phyloP scores from a whole-genome alignment of 495 filamentous ascomycete genomes.

The Tuber aestivum region DNA sequence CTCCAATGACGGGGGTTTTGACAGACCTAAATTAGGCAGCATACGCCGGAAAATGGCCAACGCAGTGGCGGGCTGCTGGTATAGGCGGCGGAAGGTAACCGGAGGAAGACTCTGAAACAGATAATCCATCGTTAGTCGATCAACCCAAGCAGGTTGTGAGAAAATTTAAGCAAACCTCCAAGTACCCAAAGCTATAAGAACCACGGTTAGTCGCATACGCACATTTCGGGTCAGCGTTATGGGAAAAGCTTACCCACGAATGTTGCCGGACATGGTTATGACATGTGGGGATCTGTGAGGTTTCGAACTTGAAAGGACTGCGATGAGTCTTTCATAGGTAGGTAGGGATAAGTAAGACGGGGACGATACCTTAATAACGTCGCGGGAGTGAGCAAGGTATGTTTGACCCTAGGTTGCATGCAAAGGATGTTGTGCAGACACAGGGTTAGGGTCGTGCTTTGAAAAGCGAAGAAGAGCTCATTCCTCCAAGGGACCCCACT shows the following conservation, averaged over 20 bases:
- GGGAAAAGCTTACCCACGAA: conserved; percentile 30
- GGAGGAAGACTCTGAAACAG: conserved; percentile 65
- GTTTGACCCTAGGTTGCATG: not conserved
- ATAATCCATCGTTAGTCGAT: conserved; percentile 2
- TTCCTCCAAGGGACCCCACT: not conserved
- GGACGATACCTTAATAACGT: not conserved
- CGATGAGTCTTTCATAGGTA: not conserved
- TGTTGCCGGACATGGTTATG: conserved; percentile 31
- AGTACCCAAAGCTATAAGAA: conserved; percentile 29
- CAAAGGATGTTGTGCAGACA: conserved; percentile 7
- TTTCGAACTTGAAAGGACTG: not conserved
- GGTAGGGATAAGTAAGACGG: conserved; percentile 6
- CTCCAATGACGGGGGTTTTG: conserved; percentile 1
- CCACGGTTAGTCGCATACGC: conserved; percentile 15
- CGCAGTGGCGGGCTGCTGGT: conserved; percentile 90
- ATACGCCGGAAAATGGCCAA: conserved; percentile 96
- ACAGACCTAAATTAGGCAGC: conserved; percentile 79
- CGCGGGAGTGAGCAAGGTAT: not conserved
- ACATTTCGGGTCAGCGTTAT: not conserved
- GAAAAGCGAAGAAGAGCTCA: not conserved
- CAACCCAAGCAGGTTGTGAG: not conserved
- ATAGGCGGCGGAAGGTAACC: conserved; percentile 79
- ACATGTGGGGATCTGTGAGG: conserved; percentile 7
- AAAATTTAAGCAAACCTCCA: conserved; percentile 23
- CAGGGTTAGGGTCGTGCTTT: not conserved